Base-by-base conservation (phyloP, 208 protist species). In the Naegleria lovaniensis region DNA sequence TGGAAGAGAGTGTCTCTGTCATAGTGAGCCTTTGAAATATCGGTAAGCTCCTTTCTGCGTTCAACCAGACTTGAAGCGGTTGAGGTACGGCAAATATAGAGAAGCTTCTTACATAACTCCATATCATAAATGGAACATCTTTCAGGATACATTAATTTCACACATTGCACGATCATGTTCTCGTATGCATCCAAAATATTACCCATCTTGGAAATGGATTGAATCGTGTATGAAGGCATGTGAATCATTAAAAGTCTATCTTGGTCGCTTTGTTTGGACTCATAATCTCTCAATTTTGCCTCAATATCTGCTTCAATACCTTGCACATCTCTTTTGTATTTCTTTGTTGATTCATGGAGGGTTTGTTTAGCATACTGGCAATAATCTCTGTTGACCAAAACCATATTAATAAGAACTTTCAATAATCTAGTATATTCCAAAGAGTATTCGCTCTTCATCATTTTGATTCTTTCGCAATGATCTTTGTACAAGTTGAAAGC, bases 111-210 rank as follows among this genome's bases (percentile, higher is more conserved):
- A 48, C 83, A 85, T 2, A 48, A 5, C 2, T 85, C 83, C 83
- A 85, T 43, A 85, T 85, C 40, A 85, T 85, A 85, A 43, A 85
- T 85, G 7, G 29, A 48, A 85, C 33, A 40, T 39, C 40, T 39
- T 39, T 85, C 39, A 48, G 16, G 29, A 48, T 85, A 48, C 39
- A 85, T 85, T 16, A 85, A 48, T 51, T 48, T 39, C 13, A 85
- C 83, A 48, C 11, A 16, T 85, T 85, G 13, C 16, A 48, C 83
- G 48, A 85, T 43, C 83, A 85, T 85, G 25, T 85, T 85, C 48
- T 85, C 83, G 36, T 36, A 79, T 36, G 67, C 29, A 79, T 79
- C 67, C 29, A 79, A 79, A 79, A 36, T n/a, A 29, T 7, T 36
- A n/a, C n/a, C 9, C n/a, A 79, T 36, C n/a, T 79, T 29, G n/a